Evolutionary conservation across 1,284 basidiomycete species (phyloP), one percentile per base, ranked within the genome.

Genomic region (Rhodotorula glutinis): DNA sequence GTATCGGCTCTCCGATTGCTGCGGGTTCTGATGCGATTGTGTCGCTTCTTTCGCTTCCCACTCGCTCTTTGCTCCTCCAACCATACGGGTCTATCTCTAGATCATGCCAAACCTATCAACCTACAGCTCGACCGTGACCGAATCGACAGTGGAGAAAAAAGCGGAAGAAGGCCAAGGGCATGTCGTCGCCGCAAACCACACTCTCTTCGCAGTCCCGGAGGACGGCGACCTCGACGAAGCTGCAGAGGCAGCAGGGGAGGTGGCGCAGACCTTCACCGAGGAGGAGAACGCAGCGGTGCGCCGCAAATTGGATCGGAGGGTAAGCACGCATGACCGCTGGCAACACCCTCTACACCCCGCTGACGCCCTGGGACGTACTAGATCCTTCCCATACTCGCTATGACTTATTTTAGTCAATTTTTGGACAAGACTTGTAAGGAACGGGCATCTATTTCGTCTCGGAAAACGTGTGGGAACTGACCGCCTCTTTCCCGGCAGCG

Each of bases 381-480:
- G 52, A 86, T 88, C n/a, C 19, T 85, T 0, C 84, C 86, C 5
- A 76, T 87, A 33, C 85, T 85, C 73, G 86, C 85, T 0, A 83
- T 85, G 1, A 44, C 43, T 23, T 38, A 59, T 55, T 61, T 55
- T 46, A 44, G 27, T 9, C 30, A 53, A 44, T 54, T 51, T 65
- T 86, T 86, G 66, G 86, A 87, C 77, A 52, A 53, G 29, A 38
- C 11, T 23, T 38, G 40, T 43, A 27, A 30, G 27, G 41, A 17
- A 43, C 17, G n/a, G 11, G 41, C 41, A 43, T 19, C 40, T 25
- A 2, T 41, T 8, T 4, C 14, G 29, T 30, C 30, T 2, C 25
- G 9, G 53, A 53, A 2, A 23, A 3, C 40, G 3, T 14, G 3
- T 17, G 2, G 16, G 8, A 5, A n/a, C 40, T 29, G 2, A 29